Evolutionary conservation across 805 yeast genomes (phyloP), one percentile per base, ranked within the genome.

Genomic region (Scheffersomyces stipitis): DNA sequence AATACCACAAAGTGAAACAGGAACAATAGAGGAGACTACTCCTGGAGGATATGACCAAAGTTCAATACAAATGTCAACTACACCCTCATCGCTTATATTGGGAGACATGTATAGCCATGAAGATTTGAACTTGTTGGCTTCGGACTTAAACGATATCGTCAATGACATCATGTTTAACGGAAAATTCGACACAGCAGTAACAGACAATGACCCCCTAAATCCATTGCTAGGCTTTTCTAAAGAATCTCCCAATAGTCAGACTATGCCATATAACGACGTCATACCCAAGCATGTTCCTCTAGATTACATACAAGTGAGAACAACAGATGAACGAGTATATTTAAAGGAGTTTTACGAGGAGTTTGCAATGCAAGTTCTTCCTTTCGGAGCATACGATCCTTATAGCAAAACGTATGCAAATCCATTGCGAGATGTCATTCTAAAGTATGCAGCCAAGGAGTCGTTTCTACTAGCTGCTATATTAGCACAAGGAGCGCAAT

Each of bases 401-500:
- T 38, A 40, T 4, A 41, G 42, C 12, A 52, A 56, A 18, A 23
- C 48, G 3, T 55, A 62, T 31, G 54, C 51, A 42, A 67, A 70
- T 42, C 87, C 91, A 0, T 69, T 81, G 1, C 58, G 88, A 37
- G 89, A 83, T 49, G 73, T 82, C 5, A 53, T 84, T 4, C 52
- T 84, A 16, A 66, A 71, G 15, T 78, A 78, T 54, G 86, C 88
- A 0, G 64, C 73, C 17, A 69, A 69, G 14, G 84, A 80, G 48
- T 69, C 82, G 2, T 82, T 79, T 49, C 51, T 84, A 13, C 58
- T 83, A 32, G 82, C 86, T 12, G 86, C 88, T 0, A 71, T 83
- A 3, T 54, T 84, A 33, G 85, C 91, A 0, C 82, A 81, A 40
- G 90, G 90, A n/a, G 89, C 90, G 0, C 64, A 78, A 27, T 68